Percentiles rank a stretch among this genome's conserved stretches.
Conservation (phyloP, 495 filamentous ascomycete genomes). For the Bacidia rubella region DNA sequence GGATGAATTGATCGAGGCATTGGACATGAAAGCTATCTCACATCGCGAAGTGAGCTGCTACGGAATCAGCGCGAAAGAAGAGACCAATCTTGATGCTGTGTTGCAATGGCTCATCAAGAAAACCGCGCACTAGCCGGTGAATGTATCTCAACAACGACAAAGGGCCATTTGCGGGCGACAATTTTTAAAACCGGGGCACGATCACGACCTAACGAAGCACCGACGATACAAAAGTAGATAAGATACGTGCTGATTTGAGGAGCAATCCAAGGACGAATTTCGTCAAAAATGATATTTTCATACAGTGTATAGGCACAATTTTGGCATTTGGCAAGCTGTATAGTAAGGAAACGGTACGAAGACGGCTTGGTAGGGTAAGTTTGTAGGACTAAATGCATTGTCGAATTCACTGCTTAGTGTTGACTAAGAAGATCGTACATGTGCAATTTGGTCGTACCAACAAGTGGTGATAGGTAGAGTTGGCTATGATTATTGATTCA, state of each 20-base stretch:
- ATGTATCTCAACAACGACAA: neutral
- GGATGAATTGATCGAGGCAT: constrained; percentile 84
- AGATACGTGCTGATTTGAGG: neutral
- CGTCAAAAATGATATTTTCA: no score
- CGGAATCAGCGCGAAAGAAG: constrained; percentile 95
- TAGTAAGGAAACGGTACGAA: neutral
- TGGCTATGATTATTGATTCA: no score
- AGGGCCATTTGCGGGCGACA: neutral
- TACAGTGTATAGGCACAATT: no score
- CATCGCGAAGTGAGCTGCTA: constrained; percentile 97
- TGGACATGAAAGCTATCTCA: constrained; percentile 80
- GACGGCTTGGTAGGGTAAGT: neutral
- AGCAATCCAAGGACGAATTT: neutral
- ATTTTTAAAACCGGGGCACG: no score
- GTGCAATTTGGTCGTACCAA: no score
- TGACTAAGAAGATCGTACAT: no score
- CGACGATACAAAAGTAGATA: no score
- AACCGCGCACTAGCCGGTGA: constrained; percentile 11
- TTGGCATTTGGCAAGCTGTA: neutral
- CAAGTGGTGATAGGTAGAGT: no score
- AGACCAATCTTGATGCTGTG: constrained; percentile 95
- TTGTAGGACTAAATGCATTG: neutral
- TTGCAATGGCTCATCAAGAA: constrained; percentile 86
- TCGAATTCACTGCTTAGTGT: no score
- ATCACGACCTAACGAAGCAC: no score